These are phyloP conservation scores for Salix koriyanagi DNA, from an alignment of 345 rosid genomes.

Conservation along the genomic window DNA sequence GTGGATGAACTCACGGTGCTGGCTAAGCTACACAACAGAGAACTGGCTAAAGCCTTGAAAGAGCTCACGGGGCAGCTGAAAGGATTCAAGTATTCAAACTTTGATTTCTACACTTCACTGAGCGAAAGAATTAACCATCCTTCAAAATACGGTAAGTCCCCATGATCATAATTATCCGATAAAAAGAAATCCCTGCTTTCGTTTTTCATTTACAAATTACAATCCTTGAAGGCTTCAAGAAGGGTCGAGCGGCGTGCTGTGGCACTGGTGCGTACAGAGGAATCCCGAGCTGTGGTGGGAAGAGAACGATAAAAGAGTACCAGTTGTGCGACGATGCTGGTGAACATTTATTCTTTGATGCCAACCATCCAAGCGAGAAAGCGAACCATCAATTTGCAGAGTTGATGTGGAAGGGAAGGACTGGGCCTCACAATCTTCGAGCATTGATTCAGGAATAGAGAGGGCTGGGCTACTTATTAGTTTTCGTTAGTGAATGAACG, in stretches of 20 bases:
- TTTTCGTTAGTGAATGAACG: too few relatives aligned
- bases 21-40: conserved; percentile 24
- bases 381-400: too few relatives aligned
- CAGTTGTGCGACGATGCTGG: conserved; percentile 13
- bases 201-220: not conserved
- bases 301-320: not conserved
- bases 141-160: conserved; percentile 13
- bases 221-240: not conserved
- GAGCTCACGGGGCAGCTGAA: conserved; percentile 16
- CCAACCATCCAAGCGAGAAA: conserved; percentile 24
- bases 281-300: conserved; percentile 1
- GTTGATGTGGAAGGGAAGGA: conserved; percentile 16
- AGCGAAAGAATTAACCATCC: conserved; percentile 9
- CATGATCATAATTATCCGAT: not conserved
- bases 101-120: conserved; percentile 1
- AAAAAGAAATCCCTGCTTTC: not conserved
- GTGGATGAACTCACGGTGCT: conserved; percentile 15
- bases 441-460: too few relatives aligned
- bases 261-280: conserved; percentile 17
- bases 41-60: conserved; percentile 10
- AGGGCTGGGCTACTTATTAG: too few relatives aligned
- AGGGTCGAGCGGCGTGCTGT: conserved; percentile 2
- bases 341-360: conserved; percentile 37
- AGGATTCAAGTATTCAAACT: conserved; percentile 18
- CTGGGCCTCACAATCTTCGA: not conserved